Conservation (phyloP, 2,329 filamentous ascomycete genomes). For the Cercospora sesami region DNA sequence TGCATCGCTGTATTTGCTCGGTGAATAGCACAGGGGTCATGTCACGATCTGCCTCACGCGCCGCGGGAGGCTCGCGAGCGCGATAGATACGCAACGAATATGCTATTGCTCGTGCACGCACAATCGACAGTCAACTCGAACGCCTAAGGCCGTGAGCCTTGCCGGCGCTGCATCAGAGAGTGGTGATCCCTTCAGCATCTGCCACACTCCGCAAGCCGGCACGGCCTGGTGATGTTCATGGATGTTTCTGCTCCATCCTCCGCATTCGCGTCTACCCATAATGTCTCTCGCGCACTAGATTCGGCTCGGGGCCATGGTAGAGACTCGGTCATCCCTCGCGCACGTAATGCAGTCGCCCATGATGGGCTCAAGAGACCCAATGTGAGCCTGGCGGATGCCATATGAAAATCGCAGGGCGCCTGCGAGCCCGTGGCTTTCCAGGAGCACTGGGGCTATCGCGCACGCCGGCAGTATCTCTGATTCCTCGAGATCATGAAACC, state of each 20-base stretch:
- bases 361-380: background rate
- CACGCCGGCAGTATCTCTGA: background rate
- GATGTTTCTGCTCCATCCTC: background rate
- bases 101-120: background rate
- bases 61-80: no score
- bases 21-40: background rate
- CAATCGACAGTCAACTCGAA: background rate
- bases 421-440: background rate
- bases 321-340: background rate
- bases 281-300: background rate
- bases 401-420: background rate
- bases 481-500: background rate
- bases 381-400: background rate
- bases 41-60: background rate
- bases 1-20: background rate
- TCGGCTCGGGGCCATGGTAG: background rate
- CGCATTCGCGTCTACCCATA: background rate
- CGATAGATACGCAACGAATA: background rate
- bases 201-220: no score
- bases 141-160: background rate
- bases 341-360: background rate
- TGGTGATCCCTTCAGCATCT: no score
- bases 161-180: background rate
- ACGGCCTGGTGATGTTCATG: no score
- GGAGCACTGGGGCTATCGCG: background rate